These are phyloP conservation scores for Smittium culicis DNA, from an alignment of 371 early-diverging fungal genomes.

Conservation along the genomic window DNA sequence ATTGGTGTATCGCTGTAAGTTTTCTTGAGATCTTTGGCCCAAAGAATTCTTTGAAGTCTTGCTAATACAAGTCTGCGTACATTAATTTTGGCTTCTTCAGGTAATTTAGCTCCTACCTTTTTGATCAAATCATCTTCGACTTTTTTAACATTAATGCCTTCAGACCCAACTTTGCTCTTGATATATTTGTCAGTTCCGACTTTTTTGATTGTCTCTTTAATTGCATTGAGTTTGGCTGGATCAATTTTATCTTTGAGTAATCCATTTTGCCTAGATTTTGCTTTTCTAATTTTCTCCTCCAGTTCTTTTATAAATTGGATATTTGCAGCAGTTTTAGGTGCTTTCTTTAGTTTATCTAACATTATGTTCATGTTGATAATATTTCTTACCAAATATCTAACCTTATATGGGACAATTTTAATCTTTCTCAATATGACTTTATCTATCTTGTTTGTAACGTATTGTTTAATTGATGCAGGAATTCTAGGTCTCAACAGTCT, in stretches of 20 bases:
- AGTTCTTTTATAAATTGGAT: background rate
- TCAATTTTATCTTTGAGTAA: background rate
- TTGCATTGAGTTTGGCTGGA: background rate
- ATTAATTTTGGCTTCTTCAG: background rate
- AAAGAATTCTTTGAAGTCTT: background rate
- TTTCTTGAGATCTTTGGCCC: background rate
- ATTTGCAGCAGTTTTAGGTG: background rate
- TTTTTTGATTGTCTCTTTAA: background rate
- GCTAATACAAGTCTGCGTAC: background rate
- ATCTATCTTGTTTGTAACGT: background rate
- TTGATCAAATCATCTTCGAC: background rate
- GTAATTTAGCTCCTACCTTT: background rate
- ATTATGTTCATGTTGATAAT: background rate
- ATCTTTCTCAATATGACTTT: background rate
- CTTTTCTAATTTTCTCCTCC: background rate
- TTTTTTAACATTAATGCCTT: background rate
- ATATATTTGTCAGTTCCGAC: background rate
- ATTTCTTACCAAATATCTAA: background rate
- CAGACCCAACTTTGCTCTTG: background rate
- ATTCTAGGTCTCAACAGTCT: background rate
- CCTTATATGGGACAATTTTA: background rate
- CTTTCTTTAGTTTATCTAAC: background rate
- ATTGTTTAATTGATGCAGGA: background rate
- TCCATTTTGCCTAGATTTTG: background rate
- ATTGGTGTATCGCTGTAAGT: background rate